Conservation (phyloP, 2,329 filamentous ascomycete species). For the Chaetomiaceae sp. region DNA sequence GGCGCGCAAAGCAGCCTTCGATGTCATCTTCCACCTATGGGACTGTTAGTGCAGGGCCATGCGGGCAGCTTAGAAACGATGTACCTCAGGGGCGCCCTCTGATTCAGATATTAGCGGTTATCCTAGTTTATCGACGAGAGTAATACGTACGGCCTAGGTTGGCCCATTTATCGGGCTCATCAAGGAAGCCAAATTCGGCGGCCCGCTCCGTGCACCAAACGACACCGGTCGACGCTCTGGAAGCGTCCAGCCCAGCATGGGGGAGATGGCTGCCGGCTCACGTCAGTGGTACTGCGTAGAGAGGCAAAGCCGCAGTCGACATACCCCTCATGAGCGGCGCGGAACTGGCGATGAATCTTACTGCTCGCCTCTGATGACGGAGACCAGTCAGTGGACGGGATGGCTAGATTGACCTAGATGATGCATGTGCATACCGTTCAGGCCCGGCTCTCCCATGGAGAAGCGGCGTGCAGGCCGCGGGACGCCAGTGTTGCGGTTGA, state of each 20-base stretch:
- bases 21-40: slow-evolving; percentile 80
- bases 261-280: slow-evolving; percentile 58
- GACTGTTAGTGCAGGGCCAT: background rate
- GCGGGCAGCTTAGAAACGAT: background rate
- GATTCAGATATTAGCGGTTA: background rate
- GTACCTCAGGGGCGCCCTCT: slow-evolving; percentile 73
- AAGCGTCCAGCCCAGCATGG: slow-evolving; percentile 85
- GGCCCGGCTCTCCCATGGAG: slow-evolving; percentile 54
- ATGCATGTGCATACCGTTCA: slow-evolving; percentile 45
- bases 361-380: slow-evolving; percentile 65
- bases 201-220: slow-evolving; percentile 90
- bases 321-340: slow-evolving; percentile 75
- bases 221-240: slow-evolving; percentile 84
- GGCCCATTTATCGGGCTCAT: slow-evolving; percentile 79
- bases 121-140: background rate
- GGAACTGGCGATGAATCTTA: slow-evolving; percentile 83
- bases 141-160: slow-evolving; percentile 68
- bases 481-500: slow-evolving; percentile 61
- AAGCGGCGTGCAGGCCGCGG: slow-evolving; percentile 55
- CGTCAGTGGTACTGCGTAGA: background rate
- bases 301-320: background rate
- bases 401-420: background rate
- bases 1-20: slow-evolving; percentile 79
- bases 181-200: slow-evolving; percentile 80
- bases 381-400: slow-evolving; percentile 15